These are phyloP conservation scores for Pleurotus sapidus DNA, from an alignment of 768 basidiomycete genomes.

Conservation along the genomic window DNA sequence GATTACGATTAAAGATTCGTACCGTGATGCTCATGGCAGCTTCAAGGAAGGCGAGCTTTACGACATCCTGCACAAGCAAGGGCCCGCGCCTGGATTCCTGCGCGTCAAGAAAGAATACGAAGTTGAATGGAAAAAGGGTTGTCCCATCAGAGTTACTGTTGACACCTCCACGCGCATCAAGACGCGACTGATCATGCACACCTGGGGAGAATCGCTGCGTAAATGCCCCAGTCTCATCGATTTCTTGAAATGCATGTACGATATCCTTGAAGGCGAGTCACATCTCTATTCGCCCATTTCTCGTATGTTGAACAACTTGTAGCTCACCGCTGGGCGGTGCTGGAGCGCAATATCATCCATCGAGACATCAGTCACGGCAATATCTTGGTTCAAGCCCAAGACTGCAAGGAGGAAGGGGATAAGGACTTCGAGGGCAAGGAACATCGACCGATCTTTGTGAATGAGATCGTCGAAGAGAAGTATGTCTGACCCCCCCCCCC, in stretches of 20 bases:
- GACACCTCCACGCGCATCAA: background rate
- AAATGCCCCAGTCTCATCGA: background rate
- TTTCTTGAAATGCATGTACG: constrained; percentile 2
- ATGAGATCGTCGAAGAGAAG: background rate
- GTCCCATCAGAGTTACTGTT: background rate
- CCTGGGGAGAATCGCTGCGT: background rate
- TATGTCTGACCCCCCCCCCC: too few relatives aligned
- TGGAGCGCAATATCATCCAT: background rate
- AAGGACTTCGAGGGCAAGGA: background rate
- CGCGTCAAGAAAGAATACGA: too few relatives aligned
- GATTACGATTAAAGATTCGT: constrained; percentile 5
- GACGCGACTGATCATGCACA: background rate
- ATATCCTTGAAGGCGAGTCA: constrained; percentile 1
- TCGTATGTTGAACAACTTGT: background rate
- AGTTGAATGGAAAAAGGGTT: too few relatives aligned
- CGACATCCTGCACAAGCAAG: constrained; percentile 4
- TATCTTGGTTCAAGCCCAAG: background rate
- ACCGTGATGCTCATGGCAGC: background rate
- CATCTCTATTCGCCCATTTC: background rate
- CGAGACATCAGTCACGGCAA: background rate
- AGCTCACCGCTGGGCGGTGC: constrained; percentile 1
- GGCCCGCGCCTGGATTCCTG: background rate
- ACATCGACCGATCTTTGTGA: background rate
- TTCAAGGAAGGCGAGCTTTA: constrained; percentile 6
- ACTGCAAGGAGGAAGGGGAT: background rate